Conservation (phyloP, 78 protist genomes). For the Protostelium mycophagum region DNA sequence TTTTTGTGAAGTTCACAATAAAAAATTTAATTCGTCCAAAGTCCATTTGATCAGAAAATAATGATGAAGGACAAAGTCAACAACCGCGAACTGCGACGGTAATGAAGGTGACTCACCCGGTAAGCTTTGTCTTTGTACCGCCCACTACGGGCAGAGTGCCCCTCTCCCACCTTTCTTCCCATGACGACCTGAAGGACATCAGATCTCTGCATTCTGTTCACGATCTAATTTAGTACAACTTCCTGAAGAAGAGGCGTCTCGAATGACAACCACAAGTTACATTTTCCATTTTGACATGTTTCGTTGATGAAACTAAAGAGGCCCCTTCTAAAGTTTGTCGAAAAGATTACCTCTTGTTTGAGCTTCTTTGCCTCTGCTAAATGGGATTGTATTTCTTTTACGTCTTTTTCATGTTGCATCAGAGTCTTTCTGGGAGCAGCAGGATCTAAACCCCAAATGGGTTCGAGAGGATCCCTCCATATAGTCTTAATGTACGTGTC, state of each 20-base stretch:
- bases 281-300: no score
- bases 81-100: no score
- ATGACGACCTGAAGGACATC: not conserved
- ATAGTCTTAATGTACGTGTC: not conserved
- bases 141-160: not conserved
- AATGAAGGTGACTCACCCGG: not conserved
- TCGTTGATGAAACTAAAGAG: not conserved
- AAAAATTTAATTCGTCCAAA: no score
- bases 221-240: no score
- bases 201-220: no score
- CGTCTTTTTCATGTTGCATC: not conserved
- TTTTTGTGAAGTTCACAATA: no score
- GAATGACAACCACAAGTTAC: no score
- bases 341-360: not conserved
- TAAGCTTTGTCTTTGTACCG: not conserved
- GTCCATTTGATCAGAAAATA: not conserved
- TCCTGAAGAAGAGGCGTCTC: no score
- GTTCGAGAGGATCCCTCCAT: not conserved
- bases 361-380: not conserved
- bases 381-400: not conserved
- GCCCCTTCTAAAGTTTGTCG: no score
- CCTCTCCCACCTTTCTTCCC: not conserved
- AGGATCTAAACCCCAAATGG: not conserved
- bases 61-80: no score
- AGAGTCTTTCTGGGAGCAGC: not conserved